A percentile compares a stretch with the other conserved stretches of the same genome.
Evolutionary conservation across 2,329 filamentous ascomycete species (phyloP).

Genomic region (Fusarium euwallaceae): DNA sequence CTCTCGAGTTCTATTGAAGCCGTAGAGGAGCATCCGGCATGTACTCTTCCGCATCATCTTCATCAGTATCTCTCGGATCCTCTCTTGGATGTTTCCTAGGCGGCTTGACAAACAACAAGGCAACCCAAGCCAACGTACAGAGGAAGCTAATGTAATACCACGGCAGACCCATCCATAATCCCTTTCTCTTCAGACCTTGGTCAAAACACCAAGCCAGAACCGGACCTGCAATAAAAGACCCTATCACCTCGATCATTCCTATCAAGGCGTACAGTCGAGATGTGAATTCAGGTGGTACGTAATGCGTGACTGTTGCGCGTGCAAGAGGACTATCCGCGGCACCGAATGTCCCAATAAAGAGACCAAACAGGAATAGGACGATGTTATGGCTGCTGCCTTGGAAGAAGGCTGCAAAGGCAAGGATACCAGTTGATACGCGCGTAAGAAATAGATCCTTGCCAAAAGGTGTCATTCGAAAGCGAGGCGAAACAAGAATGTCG

Average conservation of each 20-base stretch:
- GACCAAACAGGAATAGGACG: constrained; percentile 53
- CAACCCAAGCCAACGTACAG: constrained; percentile 45
- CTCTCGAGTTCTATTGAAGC: constrained; percentile 30
- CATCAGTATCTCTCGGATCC: constrained; percentile 26
- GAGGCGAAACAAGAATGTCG: constrained; percentile 48
- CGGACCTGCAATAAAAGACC: constrained; percentile 57
- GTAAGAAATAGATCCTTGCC: constrained; percentile 55
- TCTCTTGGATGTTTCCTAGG: constrained; percentile 45
- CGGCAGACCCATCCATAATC: constrained; percentile 55
- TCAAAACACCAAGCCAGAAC: constrained; percentile 56
- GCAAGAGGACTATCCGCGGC: constrained; percentile 54
- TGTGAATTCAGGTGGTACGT: constrained; percentile 54
- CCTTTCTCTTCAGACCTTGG: constrained; percentile 51
- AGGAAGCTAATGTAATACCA: constrained; percentile 56
- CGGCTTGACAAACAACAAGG: constrained; percentile 50
- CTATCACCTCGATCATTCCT: constrained; percentile 55
- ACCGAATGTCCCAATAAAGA: constrained; percentile 56
- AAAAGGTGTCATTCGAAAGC: constrained; percentile 52
- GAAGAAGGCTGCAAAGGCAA: constrained; percentile 50
- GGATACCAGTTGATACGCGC: constrained; percentile 49
- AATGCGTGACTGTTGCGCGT: constrained; percentile 57
- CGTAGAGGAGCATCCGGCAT: constrained; percentile 43
- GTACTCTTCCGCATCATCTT: constrained; percentile 37
- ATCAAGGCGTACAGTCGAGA: constrained; percentile 58
- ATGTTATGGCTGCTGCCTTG: constrained; percentile 52